Conservation (phyloP, 495 filamentous ascomycete genomes). For the Staphylotrichum longicolle region DNA sequence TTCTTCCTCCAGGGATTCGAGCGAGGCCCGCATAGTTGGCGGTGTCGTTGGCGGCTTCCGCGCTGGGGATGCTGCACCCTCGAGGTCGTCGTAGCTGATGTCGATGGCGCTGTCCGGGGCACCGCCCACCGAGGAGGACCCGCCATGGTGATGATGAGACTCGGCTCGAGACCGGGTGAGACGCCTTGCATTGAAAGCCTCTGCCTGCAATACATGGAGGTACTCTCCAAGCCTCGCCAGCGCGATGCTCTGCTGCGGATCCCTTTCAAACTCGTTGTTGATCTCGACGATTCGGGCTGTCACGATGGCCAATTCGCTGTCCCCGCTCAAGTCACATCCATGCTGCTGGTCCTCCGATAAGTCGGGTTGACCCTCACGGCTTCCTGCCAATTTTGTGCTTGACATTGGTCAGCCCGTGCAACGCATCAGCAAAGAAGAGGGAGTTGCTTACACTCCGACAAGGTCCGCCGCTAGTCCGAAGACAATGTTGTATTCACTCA, state of each 20-base stretch:
- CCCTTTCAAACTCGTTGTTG: too few species aligned
- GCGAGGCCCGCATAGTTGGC: neutral
- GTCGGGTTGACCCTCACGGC: neutral
- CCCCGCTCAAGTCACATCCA: too few species aligned
- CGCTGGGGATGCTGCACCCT: too few species aligned
- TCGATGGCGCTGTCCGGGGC: slow-evolving; percentile 47
- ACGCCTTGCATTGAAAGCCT: slow-evolving; percentile 28
- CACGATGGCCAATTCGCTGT: too few species aligned
- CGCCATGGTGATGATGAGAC: slow-evolving; percentile 7
- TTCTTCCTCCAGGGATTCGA: slow-evolving; percentile 22
- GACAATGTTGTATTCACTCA: slow-evolving; percentile 41
- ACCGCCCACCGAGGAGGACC: slow-evolving; percentile 35
- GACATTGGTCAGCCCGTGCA: slow-evolving; percentile 1
- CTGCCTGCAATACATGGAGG: slow-evolving; percentile 34
- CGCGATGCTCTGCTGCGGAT: too few species aligned
- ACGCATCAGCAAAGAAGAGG: neutral
- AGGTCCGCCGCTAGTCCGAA: slow-evolving; percentile 45
- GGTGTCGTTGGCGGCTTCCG: neutral
- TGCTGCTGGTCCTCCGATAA: neutral
- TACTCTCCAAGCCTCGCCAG: slow-evolving; percentile 33
- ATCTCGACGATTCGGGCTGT: too few species aligned
- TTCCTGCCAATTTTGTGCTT: slow-evolving; percentile 13
- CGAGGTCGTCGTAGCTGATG: slow-evolving; percentile 31
- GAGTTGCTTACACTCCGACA: slow-evolving; percentile 36
- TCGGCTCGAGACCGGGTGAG: slow-evolving; percentile 17